phyloP scores from a whole-genome alignment of 2,329 filamentous ascomycete species.

The Colletotrichum sp. region DNA sequence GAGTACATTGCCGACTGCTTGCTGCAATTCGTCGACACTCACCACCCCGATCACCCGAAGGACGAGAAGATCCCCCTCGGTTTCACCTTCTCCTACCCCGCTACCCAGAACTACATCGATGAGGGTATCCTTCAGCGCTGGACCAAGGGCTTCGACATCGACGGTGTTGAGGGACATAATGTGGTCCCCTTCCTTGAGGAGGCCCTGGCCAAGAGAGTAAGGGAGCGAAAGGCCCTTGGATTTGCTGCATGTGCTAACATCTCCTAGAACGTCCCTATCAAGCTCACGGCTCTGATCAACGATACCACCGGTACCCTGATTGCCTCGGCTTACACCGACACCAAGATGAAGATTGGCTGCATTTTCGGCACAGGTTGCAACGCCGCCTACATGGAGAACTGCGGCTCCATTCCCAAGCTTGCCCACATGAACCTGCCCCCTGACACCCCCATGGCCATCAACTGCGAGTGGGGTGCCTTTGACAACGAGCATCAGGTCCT shows the following conservation, averaged over 20 bases:
- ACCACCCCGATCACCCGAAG: slow-evolving; percentile 71
- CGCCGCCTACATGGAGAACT: slow-evolving; percentile 96
- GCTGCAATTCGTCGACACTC: slow-evolving; percentile 86
- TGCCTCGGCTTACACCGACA: slow-evolving; percentile 95
- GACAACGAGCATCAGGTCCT: slow-evolving; percentile 92
- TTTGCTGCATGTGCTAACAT: background rate
- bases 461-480: slow-evolving; percentile 97
- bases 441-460: slow-evolving; percentile 89
- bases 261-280: slow-evolving; percentile 81
- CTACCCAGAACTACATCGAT: slow-evolving; percentile 91
- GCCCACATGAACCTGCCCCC: slow-evolving; percentile 87
- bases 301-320: slow-evolving; percentile 98
- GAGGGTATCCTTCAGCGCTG: slow-evolving; percentile 91
- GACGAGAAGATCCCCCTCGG: slow-evolving; percentile 76
- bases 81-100: slow-evolving; percentile 96
- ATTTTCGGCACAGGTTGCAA: slow-evolving; percentile 99
- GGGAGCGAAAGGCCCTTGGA: background rate
- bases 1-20: slow-evolving; percentile 94
- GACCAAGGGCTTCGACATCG: slow-evolving; percentile 98
- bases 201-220: slow-evolving; percentile 72
- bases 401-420: slow-evolving; percentile 90
- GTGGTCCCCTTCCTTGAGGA: slow-evolving; percentile 88
- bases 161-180: slow-evolving; percentile 87
- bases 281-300: slow-evolving; percentile 91
- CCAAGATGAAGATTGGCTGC: slow-evolving; percentile 90